phyloP scores from a whole-genome alignment of 257 asterid genomes.

The Misopates orontium region DNA sequence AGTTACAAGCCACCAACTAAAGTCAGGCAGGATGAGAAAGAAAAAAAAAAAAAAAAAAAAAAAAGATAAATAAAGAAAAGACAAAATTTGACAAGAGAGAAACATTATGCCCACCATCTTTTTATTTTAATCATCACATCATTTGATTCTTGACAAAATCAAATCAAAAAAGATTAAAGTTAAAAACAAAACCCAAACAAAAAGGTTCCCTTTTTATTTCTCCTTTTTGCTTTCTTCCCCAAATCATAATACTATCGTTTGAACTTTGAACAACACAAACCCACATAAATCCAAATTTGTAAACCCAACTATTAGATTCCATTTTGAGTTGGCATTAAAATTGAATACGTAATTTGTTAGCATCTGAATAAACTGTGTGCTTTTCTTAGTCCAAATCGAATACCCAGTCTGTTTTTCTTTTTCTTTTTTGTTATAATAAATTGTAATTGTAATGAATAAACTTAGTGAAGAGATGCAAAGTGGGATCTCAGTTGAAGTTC shows the following conservation, averaged over 20 bases:
- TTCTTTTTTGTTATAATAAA: not conserved
- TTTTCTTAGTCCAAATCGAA: not conserved
- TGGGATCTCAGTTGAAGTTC: constrained; percentile 56
- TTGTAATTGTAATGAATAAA: not conserved
- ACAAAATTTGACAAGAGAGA: not conserved
- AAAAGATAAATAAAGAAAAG: not conserved
- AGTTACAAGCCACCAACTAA: not conserved
- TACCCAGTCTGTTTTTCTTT: not conserved
- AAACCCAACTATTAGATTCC: too few species aligned
- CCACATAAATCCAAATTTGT: constrained; percentile 37
- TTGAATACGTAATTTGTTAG: constrained; percentile 4
- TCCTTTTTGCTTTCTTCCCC: constrained; percentile 24
- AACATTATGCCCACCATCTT: not conserved
- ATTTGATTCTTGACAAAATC: constrained; percentile 35
- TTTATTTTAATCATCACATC: constrained; percentile 15
- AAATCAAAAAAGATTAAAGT: not conserved
- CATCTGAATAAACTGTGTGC: not conserved
- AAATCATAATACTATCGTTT: not conserved
- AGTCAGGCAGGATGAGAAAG: not conserved
- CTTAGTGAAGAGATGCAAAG: constrained; percentile 55
- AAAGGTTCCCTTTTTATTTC: constrained; percentile 14
- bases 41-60: not conserved
- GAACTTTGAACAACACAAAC: constrained; percentile 23
- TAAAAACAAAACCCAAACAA: constrained; percentile 4
- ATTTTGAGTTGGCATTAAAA: constrained; percentile 19